These are phyloP conservation scores for Globisporangium solare DNA, from an alignment of 352 stramenopile species.

Conservation along the genomic window DNA sequence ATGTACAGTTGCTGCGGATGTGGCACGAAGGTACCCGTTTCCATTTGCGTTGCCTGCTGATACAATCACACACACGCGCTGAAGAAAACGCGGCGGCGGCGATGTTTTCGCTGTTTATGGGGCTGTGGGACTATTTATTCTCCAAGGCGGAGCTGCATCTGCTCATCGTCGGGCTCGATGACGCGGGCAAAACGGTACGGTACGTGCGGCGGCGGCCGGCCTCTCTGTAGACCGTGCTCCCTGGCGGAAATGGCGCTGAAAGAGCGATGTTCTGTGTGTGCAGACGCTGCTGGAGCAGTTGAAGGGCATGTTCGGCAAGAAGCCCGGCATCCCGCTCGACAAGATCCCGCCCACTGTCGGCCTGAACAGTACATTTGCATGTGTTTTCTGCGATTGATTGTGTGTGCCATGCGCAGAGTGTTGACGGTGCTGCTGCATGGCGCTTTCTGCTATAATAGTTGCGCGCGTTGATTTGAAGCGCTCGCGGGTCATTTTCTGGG, in stretches of 20 bases:
- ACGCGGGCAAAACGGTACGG: constrained; percentile 90
- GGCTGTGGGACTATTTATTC: constrained; percentile 82
- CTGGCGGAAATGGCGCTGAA: background rate
- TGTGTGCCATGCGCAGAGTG: background rate
- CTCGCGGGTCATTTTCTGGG: constrained; percentile 89
- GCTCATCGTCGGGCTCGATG: constrained; percentile 90
- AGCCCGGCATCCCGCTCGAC: constrained; percentile 83
- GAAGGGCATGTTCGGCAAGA: constrained; percentile 89
- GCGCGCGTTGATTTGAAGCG: constrained; percentile 80
- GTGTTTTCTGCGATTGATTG: background rate
- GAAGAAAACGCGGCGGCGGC: background rate
- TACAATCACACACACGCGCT: background rate
- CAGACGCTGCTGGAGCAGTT: constrained; percentile 89
- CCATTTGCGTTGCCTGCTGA: background rate
- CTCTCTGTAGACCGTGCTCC: too few relatives aligned
- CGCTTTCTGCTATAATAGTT: constrained; percentile 35
- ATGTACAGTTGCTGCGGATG: background rate
- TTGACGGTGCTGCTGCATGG: background rate
- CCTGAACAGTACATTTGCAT: constrained; percentile 69
- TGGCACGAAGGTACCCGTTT: background rate
- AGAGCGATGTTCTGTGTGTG: background rate
- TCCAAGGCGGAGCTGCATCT: constrained; percentile 87
- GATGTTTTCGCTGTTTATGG: constrained; percentile 86
- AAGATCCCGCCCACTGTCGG: constrained; percentile 91
- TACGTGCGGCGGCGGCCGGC: constrained; percentile 20